Percentiles rank a stretch among this genome's conserved stretches.
phyloP scores from a whole-genome alignment of 2,329 filamentous ascomycete genomes.

The Phoma sp. region DNA sequence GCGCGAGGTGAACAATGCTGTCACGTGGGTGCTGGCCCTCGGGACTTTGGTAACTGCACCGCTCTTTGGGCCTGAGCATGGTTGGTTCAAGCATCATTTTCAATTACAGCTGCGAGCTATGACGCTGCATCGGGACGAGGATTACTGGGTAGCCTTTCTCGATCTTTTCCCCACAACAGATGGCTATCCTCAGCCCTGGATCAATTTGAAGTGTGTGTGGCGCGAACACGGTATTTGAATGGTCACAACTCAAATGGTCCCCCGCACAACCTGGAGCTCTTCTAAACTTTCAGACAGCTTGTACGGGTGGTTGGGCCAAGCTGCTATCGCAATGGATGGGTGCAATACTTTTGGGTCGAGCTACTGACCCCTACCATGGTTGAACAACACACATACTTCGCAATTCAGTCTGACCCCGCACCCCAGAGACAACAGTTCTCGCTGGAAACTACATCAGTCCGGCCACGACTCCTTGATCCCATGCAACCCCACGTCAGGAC shows the following conservation, averaged over 20 bases:
- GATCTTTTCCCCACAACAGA: constrained; percentile 21
- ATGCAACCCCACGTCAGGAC: background rate
- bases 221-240: constrained; percentile 1
- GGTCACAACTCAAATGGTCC: background rate
- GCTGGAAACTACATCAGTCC: background rate
- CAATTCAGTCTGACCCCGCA: background rate
- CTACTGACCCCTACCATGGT: background rate
- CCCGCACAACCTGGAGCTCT: background rate
- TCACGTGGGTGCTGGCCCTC: constrained; percentile 26
- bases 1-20: constrained; percentile 18
- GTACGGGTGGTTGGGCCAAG: background rate
- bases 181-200: constrained; percentile 12
- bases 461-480: background rate
- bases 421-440: background rate
- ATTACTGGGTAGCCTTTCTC: constrained; percentile 13
- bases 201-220: constrained; percentile 14
- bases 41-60: constrained; percentile 24
- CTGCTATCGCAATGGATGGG: background rate
- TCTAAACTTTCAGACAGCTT: too few species aligned
- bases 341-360: background rate
- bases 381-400: background rate
- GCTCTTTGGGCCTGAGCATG: constrained; percentile 19
- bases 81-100: constrained; percentile 27
- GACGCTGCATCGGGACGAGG: constrained; percentile 12
- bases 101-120: constrained; percentile 17